Percentiles rank a stretch among this genome's conserved stretches.
These are phyloP conservation scores for Protomyces gravidus DNA, from an alignment of 1,139 yeast species.

Conservation along the genomic window DNA sequence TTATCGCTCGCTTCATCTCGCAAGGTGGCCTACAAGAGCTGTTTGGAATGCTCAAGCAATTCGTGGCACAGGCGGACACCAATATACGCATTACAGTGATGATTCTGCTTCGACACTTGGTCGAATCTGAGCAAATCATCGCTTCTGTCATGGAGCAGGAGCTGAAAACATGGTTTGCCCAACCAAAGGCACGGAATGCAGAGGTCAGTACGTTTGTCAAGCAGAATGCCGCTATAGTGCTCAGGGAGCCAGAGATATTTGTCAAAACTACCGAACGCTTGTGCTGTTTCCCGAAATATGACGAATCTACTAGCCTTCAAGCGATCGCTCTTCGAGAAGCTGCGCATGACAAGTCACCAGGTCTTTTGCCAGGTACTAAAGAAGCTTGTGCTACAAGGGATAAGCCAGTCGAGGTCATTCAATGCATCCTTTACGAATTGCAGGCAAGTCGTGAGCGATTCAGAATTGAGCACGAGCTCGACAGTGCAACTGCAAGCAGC, in stretches of 20 bases:
- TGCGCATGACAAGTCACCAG: neutral
- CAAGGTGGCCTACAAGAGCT: constrained; percentile 46
- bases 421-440: neutral
- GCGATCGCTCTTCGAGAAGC: constrained; percentile 39
- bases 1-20: constrained; percentile 45
- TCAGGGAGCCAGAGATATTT: constrained; percentile 57
- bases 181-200: constrained; percentile 32
- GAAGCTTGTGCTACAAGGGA: neutral
- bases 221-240: constrained; percentile 53
- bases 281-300: constrained; percentile 39
- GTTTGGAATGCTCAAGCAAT: constrained; percentile 37
- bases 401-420: neutral
- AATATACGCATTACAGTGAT: constrained; percentile 39
- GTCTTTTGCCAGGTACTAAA: neutral
- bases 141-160: constrained; percentile 47
- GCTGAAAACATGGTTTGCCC: constrained; percentile 41
- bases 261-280: constrained; percentile 52
- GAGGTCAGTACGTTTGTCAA: constrained; percentile 55
- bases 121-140: constrained; percentile 58
- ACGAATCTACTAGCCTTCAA: constrained; percentile 35
- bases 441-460: neutral
- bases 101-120: constrained; percentile 61
- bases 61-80: constrained; percentile 38
- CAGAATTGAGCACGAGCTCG: neutral
- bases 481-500: neutral